Base-by-base conservation (phyloP, 2,329 filamentous ascomycete genomes). In the Colletotrichum godetiae region DNA sequence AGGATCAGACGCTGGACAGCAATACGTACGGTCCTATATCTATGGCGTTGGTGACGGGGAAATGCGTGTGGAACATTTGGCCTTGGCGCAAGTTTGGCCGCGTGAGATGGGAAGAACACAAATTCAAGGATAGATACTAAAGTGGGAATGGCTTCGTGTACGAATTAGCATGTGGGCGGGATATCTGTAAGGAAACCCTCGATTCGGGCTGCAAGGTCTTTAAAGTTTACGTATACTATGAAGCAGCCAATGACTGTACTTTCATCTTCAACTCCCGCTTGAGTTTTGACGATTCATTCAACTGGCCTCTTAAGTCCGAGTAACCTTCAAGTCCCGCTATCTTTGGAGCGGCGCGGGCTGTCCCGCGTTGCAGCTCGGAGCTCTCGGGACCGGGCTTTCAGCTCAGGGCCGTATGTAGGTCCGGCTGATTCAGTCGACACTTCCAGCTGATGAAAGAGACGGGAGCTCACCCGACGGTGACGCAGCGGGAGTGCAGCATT, bases 21-120 rank as follows among this genome's bases (percentile, higher is more conserved):
- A 97, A 98, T 83, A 91, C 91, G 13, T 98, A 97, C 82, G 97
- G 97, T 1, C 95, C 97, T 4, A 91, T 97, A 60, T 93, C 93
- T 29, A 90, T 90, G 75, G 90, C 89, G 67, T 81, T 98, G 75
- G 89, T 98, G 46, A 91, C 92, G 49, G 95, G 95, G 0, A 91
- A 88, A 78, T 91, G 95, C 24, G 90, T 92, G 13, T 90, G 92
- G 80, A 88, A 97, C 37, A 80, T 98, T 68, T 93, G 90, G 84
- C 95, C 94, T 3, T 88, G 87, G 76, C 84, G 85, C 72, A 89
- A 90, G 82, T 86, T 88, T 77, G 90, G 91, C 12, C 81, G 82
- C 29, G 84, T 93, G 31, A 82, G 81, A 78, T 92, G 89, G 88
- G 88, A 88, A 85, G 88, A 92, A 77, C 84, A 88, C 75, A 76